Evolutionary conservation across 2,329 filamentous ascomycete genomes (phyloP).

Genomic region (Phyllosticta citriasiana): DNA sequence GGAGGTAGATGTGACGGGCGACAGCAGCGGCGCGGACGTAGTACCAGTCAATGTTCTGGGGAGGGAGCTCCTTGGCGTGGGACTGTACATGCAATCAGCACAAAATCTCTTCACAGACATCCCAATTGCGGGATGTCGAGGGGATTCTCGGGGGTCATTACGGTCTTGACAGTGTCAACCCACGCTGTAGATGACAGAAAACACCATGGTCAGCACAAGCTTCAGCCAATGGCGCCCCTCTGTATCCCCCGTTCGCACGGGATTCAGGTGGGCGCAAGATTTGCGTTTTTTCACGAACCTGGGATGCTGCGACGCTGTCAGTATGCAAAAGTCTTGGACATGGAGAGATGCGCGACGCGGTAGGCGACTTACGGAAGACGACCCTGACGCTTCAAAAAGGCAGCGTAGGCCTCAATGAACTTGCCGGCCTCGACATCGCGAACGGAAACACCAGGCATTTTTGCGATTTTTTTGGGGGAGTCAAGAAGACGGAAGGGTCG

Average conservation of each 20-base stretch:
- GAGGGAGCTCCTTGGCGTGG: constrained; percentile 91
- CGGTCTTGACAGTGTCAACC: constrained; percentile 98
- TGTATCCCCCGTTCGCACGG: constrained; percentile 43
- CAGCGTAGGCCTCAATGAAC: constrained; percentile 69
- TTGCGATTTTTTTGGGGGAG: background rate
- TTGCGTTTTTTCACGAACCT: constrained; percentile 47
- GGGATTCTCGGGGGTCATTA: background rate
- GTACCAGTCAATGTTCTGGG: constrained; percentile 96
- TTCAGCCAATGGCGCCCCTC: constrained; percentile 30
- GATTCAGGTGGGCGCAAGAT: constrained; percentile 40
- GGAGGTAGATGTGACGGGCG: constrained; percentile 96
- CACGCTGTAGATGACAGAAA: constrained; percentile 58
- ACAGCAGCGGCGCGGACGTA: constrained; percentile 84
- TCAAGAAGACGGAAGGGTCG: background rate
- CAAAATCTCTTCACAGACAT: background rate
- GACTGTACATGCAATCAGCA: background rate
- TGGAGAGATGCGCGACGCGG: too few species aligned
- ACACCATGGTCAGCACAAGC: constrained; percentile 30
- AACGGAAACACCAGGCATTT: constrained; percentile 70
- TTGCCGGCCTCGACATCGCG: constrained; percentile 85
- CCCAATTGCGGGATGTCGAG: constrained; percentile 35
- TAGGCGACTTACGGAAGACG: background rate
- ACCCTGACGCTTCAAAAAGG: background rate
- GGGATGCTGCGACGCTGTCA: constrained; percentile 46
- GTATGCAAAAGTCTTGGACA: background rate